phyloP scores from a whole-genome alignment of 768 basidiomycete genomes.

The Rhodotorula diobovata region DNA sequence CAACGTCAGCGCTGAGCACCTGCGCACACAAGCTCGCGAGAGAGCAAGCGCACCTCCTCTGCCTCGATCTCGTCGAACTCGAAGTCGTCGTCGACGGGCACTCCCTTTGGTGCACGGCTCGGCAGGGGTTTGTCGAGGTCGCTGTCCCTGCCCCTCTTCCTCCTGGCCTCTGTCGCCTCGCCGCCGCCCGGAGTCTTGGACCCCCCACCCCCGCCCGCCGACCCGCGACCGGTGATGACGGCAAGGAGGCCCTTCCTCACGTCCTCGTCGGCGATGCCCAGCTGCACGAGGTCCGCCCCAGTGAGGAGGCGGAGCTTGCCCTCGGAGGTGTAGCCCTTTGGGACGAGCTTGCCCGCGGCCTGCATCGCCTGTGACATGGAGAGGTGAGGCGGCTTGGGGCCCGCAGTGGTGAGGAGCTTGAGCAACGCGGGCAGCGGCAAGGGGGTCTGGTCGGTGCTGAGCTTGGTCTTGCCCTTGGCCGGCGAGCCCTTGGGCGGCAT shows the following conservation, averaged over 20 bases:
- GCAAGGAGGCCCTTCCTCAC: conserved; percentile 15
- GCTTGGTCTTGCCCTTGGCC: conserved; percentile 1
- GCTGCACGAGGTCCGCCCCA: conserved; percentile 57
- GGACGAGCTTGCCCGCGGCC: conserved; percentile 57
- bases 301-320: conserved; percentile 58
- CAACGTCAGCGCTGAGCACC: not conserved
- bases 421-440: conserved; percentile 64
- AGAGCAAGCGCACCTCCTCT: conserved; percentile 56
- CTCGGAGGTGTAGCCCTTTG: conserved; percentile 54
- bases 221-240: conserved; percentile 1
- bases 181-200: not conserved
- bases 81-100: conserved; percentile 54
- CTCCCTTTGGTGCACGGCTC: conserved; percentile 53
- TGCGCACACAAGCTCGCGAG: not conserved
- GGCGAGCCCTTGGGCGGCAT: not conserved
- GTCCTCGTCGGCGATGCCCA: conserved; percentile 53
- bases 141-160: conserved; percentile 45
- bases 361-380: conserved; percentile 62
- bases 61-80: conserved; percentile 70
- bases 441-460: conserved; percentile 46
- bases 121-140: conserved; percentile 62
- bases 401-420: conserved; percentile 58
- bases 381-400: conserved; percentile 12
- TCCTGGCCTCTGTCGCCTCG: conserved; percentile 55
- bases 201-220: conserved; percentile 38